Conservation (phyloP, 2,329 filamentous ascomycete genomes). For the Penicillium verrucosum region DNA sequence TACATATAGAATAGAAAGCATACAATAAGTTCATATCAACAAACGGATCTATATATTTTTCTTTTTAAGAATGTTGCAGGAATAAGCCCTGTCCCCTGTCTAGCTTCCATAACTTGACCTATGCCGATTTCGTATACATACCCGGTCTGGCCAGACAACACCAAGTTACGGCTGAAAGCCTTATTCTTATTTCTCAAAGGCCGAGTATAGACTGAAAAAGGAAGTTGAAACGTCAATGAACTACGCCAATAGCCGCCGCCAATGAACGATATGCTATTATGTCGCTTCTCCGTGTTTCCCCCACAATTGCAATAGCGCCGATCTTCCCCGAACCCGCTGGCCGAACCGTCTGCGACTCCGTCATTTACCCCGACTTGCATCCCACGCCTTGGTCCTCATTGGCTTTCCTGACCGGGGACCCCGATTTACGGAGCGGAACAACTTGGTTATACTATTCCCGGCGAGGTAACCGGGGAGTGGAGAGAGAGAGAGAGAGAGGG, state of each 20-base stretch:
- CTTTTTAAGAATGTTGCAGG: too few species aligned
- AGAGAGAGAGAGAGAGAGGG: too few species aligned
- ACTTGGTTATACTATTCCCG: background rate
- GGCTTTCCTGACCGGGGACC: background rate
- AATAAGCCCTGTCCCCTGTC: background rate
- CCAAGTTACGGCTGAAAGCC: background rate
- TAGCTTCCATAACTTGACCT: background rate
- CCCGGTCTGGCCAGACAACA: background rate
- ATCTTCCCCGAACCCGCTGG: constrained; percentile 1
- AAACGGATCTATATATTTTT: background rate
- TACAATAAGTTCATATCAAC: background rate
- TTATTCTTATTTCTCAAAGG: background rate
- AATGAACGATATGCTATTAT: background rate
- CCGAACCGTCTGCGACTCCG: background rate
- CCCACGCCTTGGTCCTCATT: background rate
- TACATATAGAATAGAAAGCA: background rate
- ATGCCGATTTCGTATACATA: background rate
- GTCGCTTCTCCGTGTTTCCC: background rate
- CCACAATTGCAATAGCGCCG: constrained; percentile 1
- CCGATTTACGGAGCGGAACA: background rate
- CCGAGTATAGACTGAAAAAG: background rate
- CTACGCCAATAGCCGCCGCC: background rate
- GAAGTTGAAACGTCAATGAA: background rate
- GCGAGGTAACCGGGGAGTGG: background rate
- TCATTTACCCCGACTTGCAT: background rate